Evolutionary conservation across 768 basidiomycete genomes (phyloP).

Genomic region (Austroboletus eburneus): DNA sequence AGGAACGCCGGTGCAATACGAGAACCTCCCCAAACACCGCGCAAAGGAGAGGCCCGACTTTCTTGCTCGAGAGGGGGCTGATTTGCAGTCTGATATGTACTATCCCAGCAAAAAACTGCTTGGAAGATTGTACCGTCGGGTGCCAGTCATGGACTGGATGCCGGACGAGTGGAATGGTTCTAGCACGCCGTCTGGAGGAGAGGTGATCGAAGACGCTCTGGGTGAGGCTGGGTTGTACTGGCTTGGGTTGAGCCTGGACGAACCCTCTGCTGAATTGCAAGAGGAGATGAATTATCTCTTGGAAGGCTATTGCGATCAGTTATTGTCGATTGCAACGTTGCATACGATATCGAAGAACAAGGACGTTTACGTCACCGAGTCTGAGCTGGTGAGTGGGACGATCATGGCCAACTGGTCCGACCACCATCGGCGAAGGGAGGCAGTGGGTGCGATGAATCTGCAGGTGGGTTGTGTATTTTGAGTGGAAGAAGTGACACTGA

Average conservation of each 20-base stretch:
- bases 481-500: not conserved
- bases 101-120: slow-evolving; percentile 43
- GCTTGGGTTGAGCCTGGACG: slow-evolving; percentile 30
- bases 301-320: slow-evolving; percentile 33
- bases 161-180: slow-evolving; percentile 19
- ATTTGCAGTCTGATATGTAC: slow-evolving; percentile 19
- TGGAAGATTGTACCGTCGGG: slow-evolving; percentile 42
- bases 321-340: slow-evolving; percentile 32
- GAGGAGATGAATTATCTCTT: slow-evolving; percentile 37
- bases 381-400: slow-evolving; percentile 43
- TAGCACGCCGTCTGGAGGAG: slow-evolving; percentile 26
- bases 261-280: slow-evolving; percentile 24
- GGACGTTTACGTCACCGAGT: slow-evolving; percentile 34
- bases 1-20: slow-evolving; percentile 38
- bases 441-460: slow-evolving; percentile 40
- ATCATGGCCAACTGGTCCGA: slow-evolving; percentile 43
- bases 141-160: slow-evolving; percentile 35
- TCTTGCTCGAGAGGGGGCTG: slow-evolving; percentile 38
- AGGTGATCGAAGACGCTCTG: slow-evolving; percentile 25
- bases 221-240: slow-evolving; percentile 20
- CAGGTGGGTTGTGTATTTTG: slow-evolving; percentile 30
- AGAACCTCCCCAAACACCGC: slow-evolving; percentile 31
- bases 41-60: slow-evolving; percentile 37
- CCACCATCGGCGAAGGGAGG: slow-evolving; percentile 38
- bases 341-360: slow-evolving; percentile 37